These are phyloP conservation scores for Podospora australis DNA, from an alignment of 495 filamentous ascomycete genomes.

Conservation along the genomic window DNA sequence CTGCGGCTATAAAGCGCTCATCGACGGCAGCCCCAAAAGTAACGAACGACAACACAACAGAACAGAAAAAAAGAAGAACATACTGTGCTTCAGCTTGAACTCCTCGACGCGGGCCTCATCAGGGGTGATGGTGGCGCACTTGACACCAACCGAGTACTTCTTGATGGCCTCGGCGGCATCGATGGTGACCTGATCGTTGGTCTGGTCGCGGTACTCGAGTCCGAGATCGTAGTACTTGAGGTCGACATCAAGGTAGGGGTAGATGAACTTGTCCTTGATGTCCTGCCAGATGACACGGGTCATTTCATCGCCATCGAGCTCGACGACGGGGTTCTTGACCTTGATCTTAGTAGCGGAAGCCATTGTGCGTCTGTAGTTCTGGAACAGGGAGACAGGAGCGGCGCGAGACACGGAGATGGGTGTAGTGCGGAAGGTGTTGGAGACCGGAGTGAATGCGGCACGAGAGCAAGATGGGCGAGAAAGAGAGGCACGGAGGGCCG, in stretches of 20 bases:
- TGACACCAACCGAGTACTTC: conserved; percentile 97
- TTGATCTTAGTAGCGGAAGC: conserved; percentile 67
- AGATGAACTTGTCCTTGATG: conserved; percentile 97
- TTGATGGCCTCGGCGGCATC: conserved; percentile 96
- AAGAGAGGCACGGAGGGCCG: conserved; percentile 24
- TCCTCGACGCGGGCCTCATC: conserved; percentile 95
- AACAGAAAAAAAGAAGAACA: conserved; percentile 15
- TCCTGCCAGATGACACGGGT: conserved; percentile 97
- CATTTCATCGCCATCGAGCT: conserved; percentile 99
- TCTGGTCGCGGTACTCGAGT: conserved; percentile 89
- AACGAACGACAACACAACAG: neutral
- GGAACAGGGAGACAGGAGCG: conserved; percentile 18
- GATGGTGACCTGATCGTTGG: conserved; percentile 88
- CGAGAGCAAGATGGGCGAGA: conserved; percentile 21
- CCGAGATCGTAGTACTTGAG: conserved; percentile 99
- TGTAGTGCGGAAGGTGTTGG: conserved; percentile 10
- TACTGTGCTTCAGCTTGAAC: conserved; percentile 97
- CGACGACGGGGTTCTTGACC: conserved; percentile 95
- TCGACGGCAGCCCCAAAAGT: neutral
- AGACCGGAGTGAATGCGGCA: conserved; percentile 9
- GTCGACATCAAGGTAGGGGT: conserved; percentile 91
- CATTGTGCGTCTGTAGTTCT: conserved; percentile 33
- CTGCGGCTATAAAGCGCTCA: neutral
- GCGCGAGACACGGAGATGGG: conserved; percentile 10
- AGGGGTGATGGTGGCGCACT: conserved; percentile 98